Evolutionary conservation across 495 filamentous ascomycete genomes (phyloP), one percentile per base, ranked within the genome.

Genomic region (Lasiosphaeria miniovina): DNA sequence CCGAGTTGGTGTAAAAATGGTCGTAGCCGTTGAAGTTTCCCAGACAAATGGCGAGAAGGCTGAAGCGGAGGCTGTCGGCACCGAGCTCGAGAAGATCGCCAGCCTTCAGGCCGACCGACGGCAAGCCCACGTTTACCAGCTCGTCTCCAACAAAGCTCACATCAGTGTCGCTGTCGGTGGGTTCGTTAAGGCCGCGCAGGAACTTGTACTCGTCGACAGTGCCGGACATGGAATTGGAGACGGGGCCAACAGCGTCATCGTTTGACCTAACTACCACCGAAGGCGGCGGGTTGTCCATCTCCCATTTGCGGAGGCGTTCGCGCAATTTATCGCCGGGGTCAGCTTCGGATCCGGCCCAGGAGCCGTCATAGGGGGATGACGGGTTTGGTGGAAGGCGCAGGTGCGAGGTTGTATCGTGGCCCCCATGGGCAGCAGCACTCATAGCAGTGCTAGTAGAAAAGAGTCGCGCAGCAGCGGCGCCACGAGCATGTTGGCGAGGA

Each of bases 1-100:
- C 91, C 35, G 81, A 76, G 50, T 79, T 78, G 0, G 86, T 87
- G 68, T 92, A 92, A 67, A 88, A 92, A 57, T 95, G 90, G 51
- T 77, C 73, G 55, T 84, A 80, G 54, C 74, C 77, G 49, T 84
- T 80, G 53, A 89, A 67, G 12, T 82, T 80, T 24, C 84, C 84
- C 11, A 93, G 76, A 66, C 87, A 92, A 34, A 95, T 80, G 34
- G 85, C 88, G n/a, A 89, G 74, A 35, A 75, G 35, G 4, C 75
- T 76, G 52, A 82, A 70, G 6, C 80, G 64, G 32, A 74, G 76
- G 12, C 59, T 43, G 5, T 48, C 41, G 33, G 65, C 51, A 49
- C 59, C 58, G 51, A 58, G 62, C 59, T 88, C 89, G 3, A 93
- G 83, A 57, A 95, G 69, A 68, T 95, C 91, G 11, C 91, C 91